Evolutionary conservation across 805 yeast genomes (phyloP).

Genomic region (Pichia paraexigua): DNA sequence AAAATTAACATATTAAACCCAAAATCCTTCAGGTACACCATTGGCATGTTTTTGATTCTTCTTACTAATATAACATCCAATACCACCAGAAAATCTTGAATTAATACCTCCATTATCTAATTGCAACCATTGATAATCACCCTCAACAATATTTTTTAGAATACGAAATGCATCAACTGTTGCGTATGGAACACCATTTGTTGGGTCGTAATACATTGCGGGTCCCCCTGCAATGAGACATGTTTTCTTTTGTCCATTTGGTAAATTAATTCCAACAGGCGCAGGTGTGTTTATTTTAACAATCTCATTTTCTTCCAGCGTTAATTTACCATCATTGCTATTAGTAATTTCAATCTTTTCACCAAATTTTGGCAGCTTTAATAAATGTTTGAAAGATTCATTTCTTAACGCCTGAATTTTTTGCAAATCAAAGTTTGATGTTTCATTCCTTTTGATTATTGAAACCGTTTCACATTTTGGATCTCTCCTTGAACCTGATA

Average conservation of each 20-base stretch:
- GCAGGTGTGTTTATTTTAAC: conserved; percentile 58
- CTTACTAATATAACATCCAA: conserved; percentile 36
- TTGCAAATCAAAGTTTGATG: conserved; percentile 21
- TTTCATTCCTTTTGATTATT: conserved; percentile 23
- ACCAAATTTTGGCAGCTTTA: conserved; percentile 57
- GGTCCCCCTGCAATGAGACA: conserved; percentile 73
- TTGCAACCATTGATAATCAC: conserved; percentile 47
- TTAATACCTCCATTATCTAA: conserved; percentile 38
- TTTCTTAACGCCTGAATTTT: conserved; percentile 20
- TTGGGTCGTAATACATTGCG: conserved; percentile 83
- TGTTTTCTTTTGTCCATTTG: conserved; percentile 57
- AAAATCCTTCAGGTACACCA: conserved; percentile 84
- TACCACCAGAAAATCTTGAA: conserved; percentile 26
- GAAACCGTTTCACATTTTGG: conserved; percentile 40
- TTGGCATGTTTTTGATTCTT: conserved; percentile 50
- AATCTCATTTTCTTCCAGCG: conserved; percentile 26
- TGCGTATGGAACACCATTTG: conserved; percentile 78
- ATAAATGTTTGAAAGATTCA: conserved; percentile 33
- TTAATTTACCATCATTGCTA: conserved; percentile 33
- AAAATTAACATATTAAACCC: neutral
- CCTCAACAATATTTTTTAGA: conserved; percentile 45
- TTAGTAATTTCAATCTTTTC: conserved; percentile 38
- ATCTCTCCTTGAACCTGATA: conserved; percentile 45
- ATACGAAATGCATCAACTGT: conserved; percentile 74
- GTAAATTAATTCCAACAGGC: conserved; percentile 64